Base-by-base conservation (phyloP, 495 filamentous ascomycete genomes). In the Sphaerosporella brunnea region DNA sequence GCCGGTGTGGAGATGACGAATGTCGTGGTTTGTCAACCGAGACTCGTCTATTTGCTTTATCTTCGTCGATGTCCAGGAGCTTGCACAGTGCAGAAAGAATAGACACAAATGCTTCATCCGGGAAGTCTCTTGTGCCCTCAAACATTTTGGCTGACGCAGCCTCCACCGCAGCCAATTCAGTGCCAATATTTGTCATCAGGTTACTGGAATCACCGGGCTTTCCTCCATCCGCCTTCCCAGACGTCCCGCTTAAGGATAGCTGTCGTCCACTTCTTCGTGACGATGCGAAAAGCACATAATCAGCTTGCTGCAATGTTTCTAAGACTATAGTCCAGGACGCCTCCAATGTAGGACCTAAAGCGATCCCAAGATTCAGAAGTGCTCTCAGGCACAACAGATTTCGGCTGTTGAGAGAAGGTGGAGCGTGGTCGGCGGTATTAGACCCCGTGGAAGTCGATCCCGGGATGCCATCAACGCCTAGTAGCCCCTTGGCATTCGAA, bases 301-400 rank as follows among this genome's bases (percentile, higher is more conserved):
- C 88, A 4, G 86, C 87, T 60, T 93, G 81, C 54, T 93, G 82
- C 3, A 96, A 67, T 0, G 85, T 92, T 52, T 94, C 87, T 1
- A 96, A 67, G 16, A 96, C 66, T 46, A 97, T 95, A 1, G 75
- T 75, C 84, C 88, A 96, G 20, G 87, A 82, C 15, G 70, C 69
- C 24, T 80, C 79, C 15, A 97, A 67, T 2, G 83, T 88, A 4
- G 90, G 84, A 0, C 90, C 90, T 4, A 97, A 66, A 32, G 90
- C 92, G 59, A 96, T 97, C 2, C 92, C 90, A 10, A 97, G 66
- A 53, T 97, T 95, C 2, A 97, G 68, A 11, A 96, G 69, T 42
- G 90, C 90, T 54, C 90, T 70, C 23, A 97, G 66, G 55, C 88
- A 95, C 7, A 95, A 65, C 0, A 97, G 68, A 59, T 97, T 95